A percentile compares a stretch with the other conserved stretches of the same genome.
Evolutionary conservation across 352 stramenopile genomes (phyloP).

Genomic region (Thraustochytrium striatum): DNA sequence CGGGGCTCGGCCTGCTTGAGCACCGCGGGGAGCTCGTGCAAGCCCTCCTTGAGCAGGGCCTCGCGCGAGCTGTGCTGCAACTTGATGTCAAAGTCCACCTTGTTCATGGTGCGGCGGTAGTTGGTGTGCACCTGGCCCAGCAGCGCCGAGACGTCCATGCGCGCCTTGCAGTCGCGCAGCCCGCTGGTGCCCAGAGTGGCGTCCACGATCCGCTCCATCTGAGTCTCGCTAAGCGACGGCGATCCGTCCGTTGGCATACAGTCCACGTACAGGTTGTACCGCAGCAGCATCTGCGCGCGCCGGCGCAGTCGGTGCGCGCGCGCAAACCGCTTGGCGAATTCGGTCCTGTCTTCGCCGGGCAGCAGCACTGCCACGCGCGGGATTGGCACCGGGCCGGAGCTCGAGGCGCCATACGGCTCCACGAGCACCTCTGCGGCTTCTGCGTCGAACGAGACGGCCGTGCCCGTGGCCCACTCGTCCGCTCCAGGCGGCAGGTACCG

Average conservation of each 20-base stretch:
- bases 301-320: slow-evolving; percentile 50
- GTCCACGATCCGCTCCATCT: slow-evolving; percentile 58
- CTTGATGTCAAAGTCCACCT: slow-evolving; percentile 72
- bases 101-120: slow-evolving; percentile 83
- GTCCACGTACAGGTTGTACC: slow-evolving; percentile 64
- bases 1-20: neutral
- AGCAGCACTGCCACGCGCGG: slow-evolving; percentile 61
- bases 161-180: slow-evolving; percentile 36
- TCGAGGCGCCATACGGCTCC: neutral
- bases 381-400: neutral
- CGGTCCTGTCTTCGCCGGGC: slow-evolving; percentile 57
- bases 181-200: slow-evolving; percentile 49
- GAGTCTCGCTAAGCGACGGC: slow-evolving; percentile 55
- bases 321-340: slow-evolving; percentile 58
- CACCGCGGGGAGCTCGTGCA: slow-evolving; percentile 10
- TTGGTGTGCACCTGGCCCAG: slow-evolving; percentile 80
- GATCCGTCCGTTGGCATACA: slow-evolving; percentile 62
- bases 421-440: slow-evolving; percentile 1
- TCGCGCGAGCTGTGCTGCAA: neutral
- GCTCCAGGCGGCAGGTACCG: neutral
- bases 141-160: slow-evolving; percentile 65
- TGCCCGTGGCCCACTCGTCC: neutral
- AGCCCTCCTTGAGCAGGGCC: neutral
- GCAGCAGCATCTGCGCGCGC: slow-evolving; percentile 47
- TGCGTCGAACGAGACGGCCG: neutral